phyloP scores from a whole-genome alignment of 148 eudicot genomes.

The Amaranthus hypochondriacus region DNA sequence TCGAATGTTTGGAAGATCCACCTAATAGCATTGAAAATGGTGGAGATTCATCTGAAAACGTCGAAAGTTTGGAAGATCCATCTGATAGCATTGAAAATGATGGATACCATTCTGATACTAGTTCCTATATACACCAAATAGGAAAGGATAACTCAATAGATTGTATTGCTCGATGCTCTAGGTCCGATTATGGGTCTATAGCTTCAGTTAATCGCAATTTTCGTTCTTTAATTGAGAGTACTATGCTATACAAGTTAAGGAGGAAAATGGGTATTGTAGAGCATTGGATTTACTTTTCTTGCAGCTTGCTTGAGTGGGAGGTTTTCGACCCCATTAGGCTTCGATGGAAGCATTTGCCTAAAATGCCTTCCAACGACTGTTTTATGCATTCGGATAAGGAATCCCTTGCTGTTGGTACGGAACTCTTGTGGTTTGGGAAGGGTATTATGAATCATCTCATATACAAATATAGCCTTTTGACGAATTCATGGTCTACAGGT shows the following conservation, averaged over 20 bases:
- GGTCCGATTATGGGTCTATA: constrained; percentile 68
- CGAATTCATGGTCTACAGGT: constrained; percentile 65
- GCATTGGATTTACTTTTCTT: constrained; percentile 78
- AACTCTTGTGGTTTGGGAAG: constrained; percentile 72
- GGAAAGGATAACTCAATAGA: constrained; percentile 55
- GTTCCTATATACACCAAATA: constrained; percentile 42
- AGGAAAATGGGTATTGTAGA: constrained; percentile 45
- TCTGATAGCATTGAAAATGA: constrained; percentile 17
- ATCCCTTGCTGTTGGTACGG: constrained; percentile 84
- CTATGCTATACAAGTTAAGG: constrained; percentile 56
- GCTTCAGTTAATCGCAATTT: constrained; percentile 55
- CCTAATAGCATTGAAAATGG: constrained; percentile 18
- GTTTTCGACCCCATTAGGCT: constrained; percentile 65
- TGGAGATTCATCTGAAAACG: constrained; percentile 25
- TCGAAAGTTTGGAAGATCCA: constrained; percentile 2
- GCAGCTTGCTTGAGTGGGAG: constrained; percentile 72
- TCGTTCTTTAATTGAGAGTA: constrained; percentile 39
- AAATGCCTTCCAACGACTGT: constrained; percentile 53
- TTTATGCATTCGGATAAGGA: constrained; percentile 73
- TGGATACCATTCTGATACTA: constrained; percentile 31
- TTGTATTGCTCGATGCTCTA: constrained; percentile 54
- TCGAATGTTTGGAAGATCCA: constrained; percentile 15
- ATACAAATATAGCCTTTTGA: constrained; percentile 54
- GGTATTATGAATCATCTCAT: constrained; percentile 44
- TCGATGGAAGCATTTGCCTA: constrained; percentile 61